Base-by-base conservation (phyloP, 805 yeast species). In the Sugiyamaella floridensis region DNA sequence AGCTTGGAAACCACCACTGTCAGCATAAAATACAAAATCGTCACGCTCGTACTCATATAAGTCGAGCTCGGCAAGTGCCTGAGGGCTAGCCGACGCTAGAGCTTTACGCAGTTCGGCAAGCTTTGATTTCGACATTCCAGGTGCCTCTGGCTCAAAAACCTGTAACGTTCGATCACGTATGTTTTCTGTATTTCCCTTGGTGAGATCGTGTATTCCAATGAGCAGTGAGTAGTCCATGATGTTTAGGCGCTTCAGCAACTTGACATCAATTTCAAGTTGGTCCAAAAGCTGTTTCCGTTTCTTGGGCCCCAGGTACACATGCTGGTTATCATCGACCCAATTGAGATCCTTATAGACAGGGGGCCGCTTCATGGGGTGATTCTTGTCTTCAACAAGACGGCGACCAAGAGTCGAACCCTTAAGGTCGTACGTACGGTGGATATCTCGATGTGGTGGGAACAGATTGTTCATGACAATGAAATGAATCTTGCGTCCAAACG, bases 391-490 rank as follows among this genome's bases (percentile, higher is more conserved):
- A n/a, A 55, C 55, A 37, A 58, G 59, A 18, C 66, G 68, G 85
- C 89, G 57, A 68, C 97, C 97, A 74, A 86, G 77, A 0, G 95
- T 80, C 0, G 97, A 89, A 0, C 99, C 99, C 66, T 93, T 93
- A 66, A 93, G 76, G 66, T 93, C 99, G 68, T 81, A 93, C 43
- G 89, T 86, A 43, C 78, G 71, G 66, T 89, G 95, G 51, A 92
- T 83, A 57, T 86, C 93, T 47, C 89, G 76, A 63, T 87, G 88
- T 6, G 97, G 95, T 0, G 99, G 98, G 70, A 95, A 93, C 47
- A 93, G 76, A 64, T 93, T 93, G 73, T 93, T 93, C 99, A 93
- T 93, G 34, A 93, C 97, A 51, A 93, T 76, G 60, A 93, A 92
- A 69, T 93, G 95, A 41, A 93, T 87, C 65, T 87, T 90, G 51